These are phyloP conservation scores for Moniliophthora roreri DNA, from an alignment of 1,284 basidiomycete species.

Conservation along the genomic window DNA sequence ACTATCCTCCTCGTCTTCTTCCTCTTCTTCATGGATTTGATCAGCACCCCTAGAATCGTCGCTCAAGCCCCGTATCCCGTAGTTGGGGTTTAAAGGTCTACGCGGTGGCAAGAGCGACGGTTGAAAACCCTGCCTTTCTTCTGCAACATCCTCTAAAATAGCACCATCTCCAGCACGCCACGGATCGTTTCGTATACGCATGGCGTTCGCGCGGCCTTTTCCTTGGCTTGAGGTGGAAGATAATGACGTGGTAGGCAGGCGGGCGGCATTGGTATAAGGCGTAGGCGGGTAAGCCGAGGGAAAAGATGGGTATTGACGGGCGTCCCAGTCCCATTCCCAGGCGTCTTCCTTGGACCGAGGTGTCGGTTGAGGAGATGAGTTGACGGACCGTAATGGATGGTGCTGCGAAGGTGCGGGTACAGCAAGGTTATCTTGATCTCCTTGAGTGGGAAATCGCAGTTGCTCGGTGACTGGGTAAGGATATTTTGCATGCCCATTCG, in stretches of 20 bases:
- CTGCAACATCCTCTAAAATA: conserved; percentile 21
- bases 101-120: conserved; percentile 64
- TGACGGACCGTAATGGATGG: background rate
- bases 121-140: conserved; percentile 50
- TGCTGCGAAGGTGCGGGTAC: background rate
- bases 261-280: conserved; percentile 17
- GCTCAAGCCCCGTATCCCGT: conserved; percentile 54
- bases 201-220: background rate
- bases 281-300: conserved; percentile 27
- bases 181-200: background rate
- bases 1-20: background rate
- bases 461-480: background rate
- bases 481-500: no score
- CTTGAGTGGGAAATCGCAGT: background rate
- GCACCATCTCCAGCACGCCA: conserved; percentile 20
- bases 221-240: no score
- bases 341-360: conserved; percentile 16
- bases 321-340: conserved; percentile 18
- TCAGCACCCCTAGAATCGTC: conserved; percentile 30
- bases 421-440: background rate
- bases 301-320: conserved; percentile 24
- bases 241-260: conserved; percentile 14
- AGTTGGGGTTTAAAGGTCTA: conserved; percentile 58
- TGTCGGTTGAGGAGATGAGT: background rate
- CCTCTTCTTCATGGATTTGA: background rate